Evolutionary conservation across 331 rosid genomes (phyloP).

Genomic region (Prunus yedoensis): DNA sequence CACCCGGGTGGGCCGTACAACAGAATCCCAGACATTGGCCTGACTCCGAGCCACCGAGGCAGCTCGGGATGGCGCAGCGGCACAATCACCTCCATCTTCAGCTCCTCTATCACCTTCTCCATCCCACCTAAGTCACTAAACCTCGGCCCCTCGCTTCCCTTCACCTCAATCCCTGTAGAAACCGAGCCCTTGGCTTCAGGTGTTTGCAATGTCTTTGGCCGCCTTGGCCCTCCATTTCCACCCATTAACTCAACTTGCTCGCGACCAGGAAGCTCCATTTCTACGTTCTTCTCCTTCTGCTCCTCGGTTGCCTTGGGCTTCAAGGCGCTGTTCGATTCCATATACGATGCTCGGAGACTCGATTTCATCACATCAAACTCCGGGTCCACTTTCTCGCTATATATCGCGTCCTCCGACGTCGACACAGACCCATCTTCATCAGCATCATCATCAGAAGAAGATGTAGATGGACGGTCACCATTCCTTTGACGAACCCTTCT

Average conservation of each 20-base stretch:
- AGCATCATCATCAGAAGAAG: slow-evolving; percentile 25
- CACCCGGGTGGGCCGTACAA: slow-evolving; percentile 87
- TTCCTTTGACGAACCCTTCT: slow-evolving; percentile 10
- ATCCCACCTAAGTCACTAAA: slow-evolving; percentile 86
- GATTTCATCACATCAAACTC: slow-evolving; percentile 62
- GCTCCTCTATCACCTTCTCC: slow-evolving; percentile 58
- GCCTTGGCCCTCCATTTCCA: slow-evolving; percentile 22
- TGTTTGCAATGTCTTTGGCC: slow-evolving; percentile 13
- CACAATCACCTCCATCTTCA: slow-evolving; percentile 67
- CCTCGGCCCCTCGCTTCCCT: slow-evolving; percentile 52
- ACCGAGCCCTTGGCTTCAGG: slow-evolving; percentile 26
- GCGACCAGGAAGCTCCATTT: slow-evolving; percentile 49
- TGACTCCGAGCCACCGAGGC: slow-evolving; percentile 53
- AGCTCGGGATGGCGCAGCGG: slow-evolving; percentile 60
- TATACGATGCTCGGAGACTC: slow-evolving; percentile 50
- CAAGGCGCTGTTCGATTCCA: slow-evolving; percentile 11
- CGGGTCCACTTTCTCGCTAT: slow-evolving; percentile 54
- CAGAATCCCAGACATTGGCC: slow-evolving; percentile 64
- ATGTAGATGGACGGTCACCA: slow-evolving; percentile 23
- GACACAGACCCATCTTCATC: slow-evolving; percentile 39
- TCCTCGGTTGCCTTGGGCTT: slow-evolving; percentile 9
- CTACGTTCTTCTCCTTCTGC: slow-evolving; percentile 50
- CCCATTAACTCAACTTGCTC: slow-evolving; percentile 23
- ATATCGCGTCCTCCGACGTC: slow-evolving; percentile 71
- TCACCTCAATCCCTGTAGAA: slow-evolving; percentile 46